Base-by-base conservation (phyloP, 139 green algal species). In the Pleodorina starrii region DNA sequence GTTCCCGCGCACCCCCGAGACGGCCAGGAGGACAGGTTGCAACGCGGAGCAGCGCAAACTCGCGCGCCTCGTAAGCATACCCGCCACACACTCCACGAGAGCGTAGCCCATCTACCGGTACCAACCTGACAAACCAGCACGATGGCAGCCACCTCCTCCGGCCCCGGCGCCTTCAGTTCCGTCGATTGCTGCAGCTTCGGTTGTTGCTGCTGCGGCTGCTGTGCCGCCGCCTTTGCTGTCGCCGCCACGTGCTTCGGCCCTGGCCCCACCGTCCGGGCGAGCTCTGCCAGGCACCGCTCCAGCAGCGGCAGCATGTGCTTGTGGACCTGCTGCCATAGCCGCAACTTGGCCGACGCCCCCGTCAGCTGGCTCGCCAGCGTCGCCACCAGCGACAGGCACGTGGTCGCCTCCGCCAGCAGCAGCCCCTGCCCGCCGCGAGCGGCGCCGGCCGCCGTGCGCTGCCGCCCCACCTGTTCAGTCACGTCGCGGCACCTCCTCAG, bases 281-380 rank as follows among this genome's bases (percentile, higher is more conserved):
- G 60, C 85, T 91, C 83, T 50, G 57, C 60, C 2, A 88, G 66
- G 66, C 85, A 91, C 1, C 88, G 79, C 85, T 92, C 89, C 73
- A 94, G 79, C 27, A 90, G 50, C 0, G 88, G 91, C 74, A 94
- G 73, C 63, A 92, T 42, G 59, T 94, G 77, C 14, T 42, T 38
- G 57, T 90, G 74, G 69, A 92, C 78, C 60, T 90, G 71, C 38
- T 82, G 71, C 88, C 91, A 92, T 42, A 94, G 81, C 38, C 46
- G 71, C 12, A 27, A 32, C 23, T 86, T 78, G 10, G 73, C 89
- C 27, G 48, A 50, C 1, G 25, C 46, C 25, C 73, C 87, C 3
- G 74, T 51, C 69, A 92, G 77, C 80, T 89, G 89, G 21, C 51
- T 63, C 29, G 89, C 85, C 48, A 89, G 78, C 29, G 48, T 78